Evolutionary conservation across 2,329 filamentous ascomycete genomes (phyloP).

Genomic region (Emmonsia crescens): DNA sequence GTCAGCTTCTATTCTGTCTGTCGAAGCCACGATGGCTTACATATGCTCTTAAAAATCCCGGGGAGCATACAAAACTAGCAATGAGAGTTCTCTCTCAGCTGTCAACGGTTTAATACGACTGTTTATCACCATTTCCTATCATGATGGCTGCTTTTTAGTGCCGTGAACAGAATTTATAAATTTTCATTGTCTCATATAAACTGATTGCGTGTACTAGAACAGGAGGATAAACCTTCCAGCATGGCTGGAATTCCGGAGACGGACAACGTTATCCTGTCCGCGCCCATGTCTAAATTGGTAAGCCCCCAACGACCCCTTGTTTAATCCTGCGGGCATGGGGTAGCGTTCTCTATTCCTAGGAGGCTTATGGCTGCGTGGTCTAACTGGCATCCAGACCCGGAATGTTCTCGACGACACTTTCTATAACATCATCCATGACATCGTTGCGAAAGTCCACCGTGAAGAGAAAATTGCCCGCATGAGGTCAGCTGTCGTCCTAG

Average conservation of each 20-base stretch:
- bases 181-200: conserved; percentile 1
- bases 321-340: conserved; percentile 2
- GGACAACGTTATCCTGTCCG: conserved; percentile 22
- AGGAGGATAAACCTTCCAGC: conserved; percentile 6
- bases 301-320: conserved; percentile 11
- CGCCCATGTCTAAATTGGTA: conserved; percentile 34
- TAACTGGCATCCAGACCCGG: conserved; percentile 23
- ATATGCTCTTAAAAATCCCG: too few species aligned
- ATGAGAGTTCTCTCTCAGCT: neutral
- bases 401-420: conserved; percentile 48
- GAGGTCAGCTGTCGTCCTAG: conserved; percentile 39
- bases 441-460: conserved; percentile 48
- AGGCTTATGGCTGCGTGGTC: neutral
- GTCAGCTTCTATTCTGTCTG: neutral
- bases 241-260: conserved; percentile 22
- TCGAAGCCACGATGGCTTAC: neutral
- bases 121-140: neutral
- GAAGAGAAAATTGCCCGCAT: conserved; percentile 51
- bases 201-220: conserved; percentile 4
- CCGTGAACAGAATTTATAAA: neutral
- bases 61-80: neutral
- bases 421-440: conserved; percentile 50
- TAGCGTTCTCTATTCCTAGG: neutral
- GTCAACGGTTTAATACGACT: neutral
- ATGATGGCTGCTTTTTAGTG: neutral